Conservation (phyloP, 495 filamentous ascomycete genomes). For the Aspergillus bridgeri region DNA sequence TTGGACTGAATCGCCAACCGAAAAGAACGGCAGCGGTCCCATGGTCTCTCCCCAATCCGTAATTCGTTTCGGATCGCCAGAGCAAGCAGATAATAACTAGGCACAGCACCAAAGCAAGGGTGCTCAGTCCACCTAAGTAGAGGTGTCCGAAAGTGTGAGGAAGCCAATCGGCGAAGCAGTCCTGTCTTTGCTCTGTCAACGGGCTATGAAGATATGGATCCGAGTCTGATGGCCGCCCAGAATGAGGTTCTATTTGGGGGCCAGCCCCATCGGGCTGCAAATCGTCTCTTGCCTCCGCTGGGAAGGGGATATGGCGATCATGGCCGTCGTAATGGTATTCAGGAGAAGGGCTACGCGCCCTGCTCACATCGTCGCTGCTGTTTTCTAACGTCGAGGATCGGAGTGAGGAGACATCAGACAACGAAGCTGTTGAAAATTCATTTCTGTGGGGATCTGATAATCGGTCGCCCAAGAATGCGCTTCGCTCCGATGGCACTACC, state of each 20-base stretch:
- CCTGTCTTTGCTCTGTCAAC: not conserved
- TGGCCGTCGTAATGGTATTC: not conserved
- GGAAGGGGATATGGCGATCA: not conserved
- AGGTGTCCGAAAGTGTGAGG: constrained; percentile 15
- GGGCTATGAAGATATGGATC: not conserved
- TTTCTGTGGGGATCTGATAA: not conserved
- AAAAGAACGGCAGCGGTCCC: constrained; percentile 27
- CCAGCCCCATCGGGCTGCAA: not conserved
- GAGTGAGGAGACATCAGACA: not conserved
- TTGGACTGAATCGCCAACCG: constrained; percentile 32
- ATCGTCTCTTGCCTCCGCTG: not conserved
- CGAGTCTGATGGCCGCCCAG: not conserved
- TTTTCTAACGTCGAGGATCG: not conserved
- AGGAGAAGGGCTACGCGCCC: not conserved
- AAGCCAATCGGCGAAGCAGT: constrained; percentile 2
- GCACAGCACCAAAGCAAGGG: constrained; percentile 7
- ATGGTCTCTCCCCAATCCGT: constrained; percentile 28
- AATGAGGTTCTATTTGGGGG: not conserved
- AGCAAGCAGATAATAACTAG: constrained; percentile 14
- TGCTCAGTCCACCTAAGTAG: constrained; percentile 9
- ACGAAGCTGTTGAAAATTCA: not conserved
- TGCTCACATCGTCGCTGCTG: not conserved
- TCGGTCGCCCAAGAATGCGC: not conserved
- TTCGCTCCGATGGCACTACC: not conserved
- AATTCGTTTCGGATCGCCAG: constrained; percentile 20